Percentiles rank a stretch among this genome's conserved stretches.
These are phyloP conservation scores for Polychytrium aggregatum DNA, from an alignment of 192 early-diverging fungal genomes.

Conservation along the genomic window DNA sequence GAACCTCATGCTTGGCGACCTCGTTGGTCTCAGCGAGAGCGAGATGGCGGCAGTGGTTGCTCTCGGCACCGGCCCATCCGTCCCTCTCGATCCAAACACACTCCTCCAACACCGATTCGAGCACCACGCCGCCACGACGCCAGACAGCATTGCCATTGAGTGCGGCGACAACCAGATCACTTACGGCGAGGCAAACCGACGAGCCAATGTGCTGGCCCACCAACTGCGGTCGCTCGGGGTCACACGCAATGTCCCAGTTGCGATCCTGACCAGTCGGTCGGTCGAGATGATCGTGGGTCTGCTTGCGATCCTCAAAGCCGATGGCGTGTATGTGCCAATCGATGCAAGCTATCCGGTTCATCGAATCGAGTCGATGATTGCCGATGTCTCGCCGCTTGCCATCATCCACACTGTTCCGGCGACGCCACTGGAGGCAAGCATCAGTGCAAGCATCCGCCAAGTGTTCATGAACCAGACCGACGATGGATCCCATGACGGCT, in stretches of 20 bases:
- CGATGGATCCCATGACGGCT: no score
- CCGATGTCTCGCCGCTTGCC: background rate
- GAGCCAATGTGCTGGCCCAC: slow-evolving; percentile 7
- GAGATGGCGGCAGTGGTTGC: no score
- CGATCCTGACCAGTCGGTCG: background rate
- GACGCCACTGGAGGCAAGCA: no score
- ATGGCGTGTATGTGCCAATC: slow-evolving; percentile 19
- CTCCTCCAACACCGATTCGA: slow-evolving; percentile 7
- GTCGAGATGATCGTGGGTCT: slow-evolving; percentile 5
- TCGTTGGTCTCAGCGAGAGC: no score
- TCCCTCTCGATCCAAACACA: no score
- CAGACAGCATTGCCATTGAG: slow-evolving; percentile 1
- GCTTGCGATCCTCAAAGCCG: slow-evolving; percentile 20
- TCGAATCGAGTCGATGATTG: slow-evolving; percentile 16
- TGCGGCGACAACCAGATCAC: slow-evolving; percentile 1
- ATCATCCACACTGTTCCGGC: no score
- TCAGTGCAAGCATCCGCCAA: no score
- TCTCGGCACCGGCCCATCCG: no score
- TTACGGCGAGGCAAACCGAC: slow-evolving; percentile 1
- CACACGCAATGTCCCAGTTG: slow-evolving; percentile 2
- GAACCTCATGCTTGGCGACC: no score
- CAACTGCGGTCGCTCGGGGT: background rate
- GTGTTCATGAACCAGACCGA: no score
- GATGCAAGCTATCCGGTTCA: slow-evolving; percentile 10
- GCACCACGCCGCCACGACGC: background rate